Base-by-base conservation (phyloP, 495 filamentous ascomycete species). In the Neurospora sp. region DNA sequence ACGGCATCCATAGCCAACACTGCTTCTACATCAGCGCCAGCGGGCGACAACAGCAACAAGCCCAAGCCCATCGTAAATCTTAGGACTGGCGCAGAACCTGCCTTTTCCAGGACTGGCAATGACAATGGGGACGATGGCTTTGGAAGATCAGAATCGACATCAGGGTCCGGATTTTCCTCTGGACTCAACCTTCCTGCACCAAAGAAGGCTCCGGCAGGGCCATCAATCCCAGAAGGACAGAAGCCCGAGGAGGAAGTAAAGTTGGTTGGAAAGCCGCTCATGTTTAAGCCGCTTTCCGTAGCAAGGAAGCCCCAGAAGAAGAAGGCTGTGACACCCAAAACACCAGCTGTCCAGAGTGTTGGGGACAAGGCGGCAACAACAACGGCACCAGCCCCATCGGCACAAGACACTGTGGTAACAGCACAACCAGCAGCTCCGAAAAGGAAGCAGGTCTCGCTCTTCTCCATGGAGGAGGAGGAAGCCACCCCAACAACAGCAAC, bases 281-380 rank as follows among this genome's bases (percentile, higher is more conserved):
- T 93, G 89, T 97, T 98, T 81, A 93, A 91, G 79, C 94, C 94
- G 2, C 80, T 97, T 34, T 96, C 93, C 3, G 93, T 97, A 10
- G 87, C 88, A 24, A 84, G 91, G 54, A 92, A 90, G 72, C 73
- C 73, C 4, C 45, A 31, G 39, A 74, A 76, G 24, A 76, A 73
- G 43, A 79, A 76, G 39, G 74, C 75, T 62, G 77, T 77, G 71
- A 48, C 45, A 15, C 5, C 48, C 9, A 31, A 24, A 10, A 40
- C 71, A 9, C 31, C 77, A 24, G 54, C 40, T 8, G 15, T 69
- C 28, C 54, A 34, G 54, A 34, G 15, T 66, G 31, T 70, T 8
- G 66, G 39, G 59, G 40, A 70, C 17, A 70, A 72, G 24, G 28
- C 71, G 4, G 19, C 71, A 5, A 37, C 72, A 13, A 40, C 70